phyloP scores from a whole-genome alignment of 2,329 filamentous ascomycete species.

The Beauveria sp. region DNA sequence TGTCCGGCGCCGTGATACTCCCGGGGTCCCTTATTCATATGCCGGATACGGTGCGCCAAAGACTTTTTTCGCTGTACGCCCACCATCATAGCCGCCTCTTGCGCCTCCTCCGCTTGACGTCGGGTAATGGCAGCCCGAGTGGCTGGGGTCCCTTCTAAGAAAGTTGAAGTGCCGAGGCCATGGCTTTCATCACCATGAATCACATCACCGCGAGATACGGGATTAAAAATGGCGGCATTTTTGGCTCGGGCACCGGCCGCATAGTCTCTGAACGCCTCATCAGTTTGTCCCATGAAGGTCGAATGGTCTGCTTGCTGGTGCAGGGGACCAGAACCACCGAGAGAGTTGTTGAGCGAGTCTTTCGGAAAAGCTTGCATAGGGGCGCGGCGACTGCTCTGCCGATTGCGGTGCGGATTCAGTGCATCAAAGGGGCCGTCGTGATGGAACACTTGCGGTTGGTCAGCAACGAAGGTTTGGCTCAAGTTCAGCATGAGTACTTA shows the following conservation, averaged over 20 bases:
- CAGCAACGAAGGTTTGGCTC: not conserved
- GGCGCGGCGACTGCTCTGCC: slow-evolving; percentile 70
- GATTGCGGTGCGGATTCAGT: slow-evolving; percentile 88
- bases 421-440: slow-evolving; percentile 97
- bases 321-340: slow-evolving; percentile 80
- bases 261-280: slow-evolving; percentile 85
- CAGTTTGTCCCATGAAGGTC: slow-evolving; percentile 73
- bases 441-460: slow-evolving; percentile 67
- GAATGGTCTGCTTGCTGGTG: slow-evolving; percentile 77
- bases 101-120: slow-evolving; percentile 60
- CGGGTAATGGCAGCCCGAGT: slow-evolving; percentile 71
- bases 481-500: slow-evolving; percentile 39
- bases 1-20: slow-evolving; percentile 49
- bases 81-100: slow-evolving; percentile 42
- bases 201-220: slow-evolving; percentile 57
- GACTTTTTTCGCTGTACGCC: slow-evolving; percentile 88
- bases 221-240: slow-evolving; percentile 54
- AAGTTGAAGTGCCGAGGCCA: slow-evolving; percentile 88
- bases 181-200: slow-evolving; percentile 78
- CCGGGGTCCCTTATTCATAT: slow-evolving; percentile 66
- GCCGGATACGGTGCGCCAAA: slow-evolving; percentile 81
- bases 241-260: slow-evolving; percentile 32
- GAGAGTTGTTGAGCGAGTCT: slow-evolving; percentile 82
- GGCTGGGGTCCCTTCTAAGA: slow-evolving; percentile 88
- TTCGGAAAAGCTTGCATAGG: slow-evolving; percentile 96